phyloP scores from a whole-genome alignment of 2,329 filamentous ascomycete genomes.

The Pseudocercospora fijiensis region DNA sequence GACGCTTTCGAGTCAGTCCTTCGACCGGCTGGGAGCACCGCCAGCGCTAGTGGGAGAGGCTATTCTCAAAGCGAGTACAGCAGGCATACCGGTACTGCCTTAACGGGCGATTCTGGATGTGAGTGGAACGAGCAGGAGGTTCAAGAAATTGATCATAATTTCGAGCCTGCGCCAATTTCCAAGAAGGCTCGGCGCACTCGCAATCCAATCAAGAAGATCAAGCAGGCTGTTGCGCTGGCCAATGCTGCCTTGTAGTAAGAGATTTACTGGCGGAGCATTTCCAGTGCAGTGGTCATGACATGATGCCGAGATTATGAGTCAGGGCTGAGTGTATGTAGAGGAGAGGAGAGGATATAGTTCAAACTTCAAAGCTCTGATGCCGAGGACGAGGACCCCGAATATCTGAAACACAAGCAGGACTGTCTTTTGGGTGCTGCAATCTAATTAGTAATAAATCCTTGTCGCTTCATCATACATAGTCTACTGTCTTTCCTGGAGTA shows the following conservation, averaged over 20 bases:
- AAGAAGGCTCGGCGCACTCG: background rate
- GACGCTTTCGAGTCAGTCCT: constrained; percentile 25
- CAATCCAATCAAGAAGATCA: constrained; percentile 2
- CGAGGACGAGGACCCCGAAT: too few species aligned
- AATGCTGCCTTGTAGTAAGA: constrained; percentile 2
- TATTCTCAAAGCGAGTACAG: constrained; percentile 9
- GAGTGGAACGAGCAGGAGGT: background rate
- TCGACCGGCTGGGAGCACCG: background rate
- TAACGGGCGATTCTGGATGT: background rate
- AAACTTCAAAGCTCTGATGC: too few species aligned
- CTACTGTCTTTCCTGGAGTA: too few species aligned
- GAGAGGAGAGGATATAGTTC: too few species aligned
- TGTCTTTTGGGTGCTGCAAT: too few species aligned
- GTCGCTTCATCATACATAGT: too few species aligned
- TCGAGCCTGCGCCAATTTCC: background rate
- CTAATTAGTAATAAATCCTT: too few species aligned
- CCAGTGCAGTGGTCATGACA: background rate
- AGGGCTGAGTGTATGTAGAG: too few species aligned
- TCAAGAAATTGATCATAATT: background rate
- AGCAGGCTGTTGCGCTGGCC: background rate
- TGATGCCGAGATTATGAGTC: too few species aligned
- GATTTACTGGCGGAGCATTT: background rate
- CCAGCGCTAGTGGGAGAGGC: background rate
- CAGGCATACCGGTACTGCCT: background rate
- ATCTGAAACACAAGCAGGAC: too few species aligned